These are phyloP conservation scores for Tetracladium maxilliforme DNA, from an alignment of 2,329 filamentous ascomycete genomes.

Conservation along the genomic window DNA sequence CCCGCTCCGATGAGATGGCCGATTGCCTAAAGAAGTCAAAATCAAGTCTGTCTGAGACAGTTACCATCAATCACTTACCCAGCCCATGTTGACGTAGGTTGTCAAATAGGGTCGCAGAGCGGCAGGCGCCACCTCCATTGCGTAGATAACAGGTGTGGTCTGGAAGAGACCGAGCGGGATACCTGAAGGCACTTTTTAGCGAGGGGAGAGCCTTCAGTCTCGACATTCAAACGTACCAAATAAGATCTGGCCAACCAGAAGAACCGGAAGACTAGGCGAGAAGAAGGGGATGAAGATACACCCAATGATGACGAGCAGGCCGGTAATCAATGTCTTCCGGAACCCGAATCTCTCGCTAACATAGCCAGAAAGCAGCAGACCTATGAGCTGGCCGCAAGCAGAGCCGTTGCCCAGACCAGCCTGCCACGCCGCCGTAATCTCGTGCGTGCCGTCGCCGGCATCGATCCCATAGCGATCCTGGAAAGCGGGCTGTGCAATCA, in stretches of 20 bases:
- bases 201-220: too few species aligned
- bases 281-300: constrained; percentile 31
- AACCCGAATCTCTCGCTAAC: constrained; percentile 29
- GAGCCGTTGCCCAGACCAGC: constrained; percentile 7
- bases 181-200: constrained; percentile 8
- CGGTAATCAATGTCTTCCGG: constrained; percentile 20
- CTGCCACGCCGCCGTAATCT: constrained; percentile 16
- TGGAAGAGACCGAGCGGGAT: constrained; percentile 32
- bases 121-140: constrained; percentile 31
- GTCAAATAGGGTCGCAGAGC: constrained; percentile 31
- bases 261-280: constrained; percentile 23
- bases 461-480: constrained; percentile 15
- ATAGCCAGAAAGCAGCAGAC: constrained; percentile 28
- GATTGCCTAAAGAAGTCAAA: too few species aligned
- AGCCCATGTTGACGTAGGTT: constrained; percentile 18
- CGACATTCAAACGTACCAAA: not conserved
- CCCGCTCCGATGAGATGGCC: constrained; percentile 31
- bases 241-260: constrained; percentile 28
- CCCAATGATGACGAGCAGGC: constrained; percentile 16
- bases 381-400: constrained; percentile 18
- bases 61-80: constrained; percentile 5
- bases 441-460: constrained; percentile 15
- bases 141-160: constrained; percentile 5
- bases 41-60: too few species aligned
- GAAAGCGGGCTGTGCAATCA: constrained; percentile 18